Evolutionary conservation across 257 asterid genomes (phyloP), one percentile per base, ranked within the genome.

Genomic region (Petrea volubilis): DNA sequence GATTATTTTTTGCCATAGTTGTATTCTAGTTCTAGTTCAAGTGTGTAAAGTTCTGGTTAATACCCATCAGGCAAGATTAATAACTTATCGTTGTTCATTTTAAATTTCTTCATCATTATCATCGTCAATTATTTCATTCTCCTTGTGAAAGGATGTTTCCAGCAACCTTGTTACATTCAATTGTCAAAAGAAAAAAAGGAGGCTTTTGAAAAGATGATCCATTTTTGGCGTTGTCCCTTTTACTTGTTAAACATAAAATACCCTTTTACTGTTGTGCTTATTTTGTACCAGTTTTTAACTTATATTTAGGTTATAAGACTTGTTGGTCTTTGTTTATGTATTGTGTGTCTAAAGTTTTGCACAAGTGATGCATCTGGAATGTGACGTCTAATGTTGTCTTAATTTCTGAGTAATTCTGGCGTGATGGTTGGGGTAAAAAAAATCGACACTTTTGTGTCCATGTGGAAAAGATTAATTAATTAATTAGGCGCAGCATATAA

Each of bases 11-110:
- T 61, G 44, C 31, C 46, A 53, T 18, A 66, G 28, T 56, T 28
- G 63, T 60, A 66, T 65, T 64, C 12, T 21, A 55, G 76, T 33
- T 44, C 67, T 43, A 44, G 52, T 67, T 43, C 6, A 40, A 56
- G 75, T 68, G 12, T 73, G 74, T 77, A 80, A 56, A 55, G 72
- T 72, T 43, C 59, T 60, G 40, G 59, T 65, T 50, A 44, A 5
- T 14, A 24, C 24, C 18, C 33, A 58, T 20, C 20, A 33, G 50
- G 61, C 73, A 70, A 69, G 65, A 31, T 21, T 53, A 58, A 11
- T 64, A 64, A 74, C 55, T 73, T 64, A 74, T 41, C 64, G 66
- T 38, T 73, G 21, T 64, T 61, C 64, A 60, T 52, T 17, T 28
- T 7, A 44, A 28, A 23, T 63, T 51, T 62, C 57, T 21, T n/a